phyloP scores from a whole-genome alignment of 2,329 filamentous ascomycete genomes.

The Colletotrichum agaves region DNA sequence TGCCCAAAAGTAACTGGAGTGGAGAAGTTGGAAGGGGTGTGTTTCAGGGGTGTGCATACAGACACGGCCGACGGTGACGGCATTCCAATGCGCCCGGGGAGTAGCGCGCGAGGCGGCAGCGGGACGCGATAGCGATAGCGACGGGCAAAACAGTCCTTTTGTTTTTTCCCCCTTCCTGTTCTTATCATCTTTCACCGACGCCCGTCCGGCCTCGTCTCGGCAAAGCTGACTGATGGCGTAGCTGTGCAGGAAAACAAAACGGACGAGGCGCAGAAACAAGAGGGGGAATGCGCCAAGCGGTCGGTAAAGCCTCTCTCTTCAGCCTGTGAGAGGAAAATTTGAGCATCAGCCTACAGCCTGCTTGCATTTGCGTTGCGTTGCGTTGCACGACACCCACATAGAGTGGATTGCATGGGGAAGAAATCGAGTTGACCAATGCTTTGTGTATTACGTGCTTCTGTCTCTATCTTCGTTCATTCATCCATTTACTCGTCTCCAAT shows the following conservation, averaged over 20 bases:
- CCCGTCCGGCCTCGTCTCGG: constrained; percentile 15
- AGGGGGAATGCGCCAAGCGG: constrained; percentile 1
- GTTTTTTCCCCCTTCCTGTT: neutral
- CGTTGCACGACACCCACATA: neutral
- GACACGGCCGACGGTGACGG: constrained; percentile 26
- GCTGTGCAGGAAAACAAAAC: constrained; percentile 1
- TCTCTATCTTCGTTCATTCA: no score
- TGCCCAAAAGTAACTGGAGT: neutral
- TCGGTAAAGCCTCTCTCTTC: neutral
- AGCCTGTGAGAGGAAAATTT: no score
- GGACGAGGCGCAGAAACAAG: neutral
- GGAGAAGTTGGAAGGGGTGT: no score
- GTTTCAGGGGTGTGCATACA: neutral
- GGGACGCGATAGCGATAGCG: constrained; percentile 16
- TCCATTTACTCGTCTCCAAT: neutral
- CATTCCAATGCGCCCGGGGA: constrained; percentile 24
- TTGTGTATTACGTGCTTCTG: neutral
- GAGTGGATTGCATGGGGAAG: neutral
- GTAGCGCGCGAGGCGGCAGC: constrained; percentile 22
- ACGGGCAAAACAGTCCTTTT: constrained; percentile 1
- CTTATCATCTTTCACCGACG: neutral
- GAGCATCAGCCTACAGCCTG: no score
- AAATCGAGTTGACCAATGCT: neutral
- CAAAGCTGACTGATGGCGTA: constrained; percentile 28
- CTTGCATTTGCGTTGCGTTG: neutral